Base-by-base conservation (phyloP, 2,329 filamentous ascomycete species). In the Byssoonygena ceratinophila region DNA sequence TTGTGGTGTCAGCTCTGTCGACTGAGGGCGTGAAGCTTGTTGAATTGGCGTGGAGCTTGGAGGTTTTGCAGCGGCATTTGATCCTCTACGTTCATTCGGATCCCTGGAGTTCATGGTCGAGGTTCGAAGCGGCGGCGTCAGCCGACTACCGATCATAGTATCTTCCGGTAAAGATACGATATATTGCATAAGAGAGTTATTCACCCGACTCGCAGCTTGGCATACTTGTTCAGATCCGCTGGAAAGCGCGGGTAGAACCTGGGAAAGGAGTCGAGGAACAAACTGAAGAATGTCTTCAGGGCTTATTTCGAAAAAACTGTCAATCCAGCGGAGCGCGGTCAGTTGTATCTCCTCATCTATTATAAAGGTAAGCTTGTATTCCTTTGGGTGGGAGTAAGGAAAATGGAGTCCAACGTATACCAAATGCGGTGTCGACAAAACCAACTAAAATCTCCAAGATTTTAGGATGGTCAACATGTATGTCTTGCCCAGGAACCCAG, bases 401-500 rank as follows among this genome's bases (percentile, higher is more conserved):
- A 46, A n/a, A 36, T 41, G 43, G 51, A 37, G 44, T 50, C 22
- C 36, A 41, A 40, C 48, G 43, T 55, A 44, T 62, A 88, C 87
- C 85, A 60, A 84, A 74, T 2, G 86, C 84, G 16, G 87, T 86
- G 61, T 94, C 86, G 41, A 98, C 77, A 57, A 92, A 96, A 11
- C 84, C 83, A 1, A 94, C 89, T 39, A 98, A 71, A 51, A 97
- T 98, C 60, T 94, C 87, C 45, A 98, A 72, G 32, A 98, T 94
- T 59, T 85, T 87, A 55, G 87, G 83, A 68, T 95, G 87, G 68
- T 97, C 91, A 56, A 98, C 87, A 54, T 94, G 85, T 6, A 96
- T 89, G 67, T 98, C 92, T 69, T 98, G 92, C 0, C 94, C 92
- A 0, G 94, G 94, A 43, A 97, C 84, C 89, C 91, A 98, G 64